These are phyloP conservation scores for Oryza meridionalis DNA, from an alignment of 176 grass and related monocot genomes.

Conservation along the genomic window DNA sequence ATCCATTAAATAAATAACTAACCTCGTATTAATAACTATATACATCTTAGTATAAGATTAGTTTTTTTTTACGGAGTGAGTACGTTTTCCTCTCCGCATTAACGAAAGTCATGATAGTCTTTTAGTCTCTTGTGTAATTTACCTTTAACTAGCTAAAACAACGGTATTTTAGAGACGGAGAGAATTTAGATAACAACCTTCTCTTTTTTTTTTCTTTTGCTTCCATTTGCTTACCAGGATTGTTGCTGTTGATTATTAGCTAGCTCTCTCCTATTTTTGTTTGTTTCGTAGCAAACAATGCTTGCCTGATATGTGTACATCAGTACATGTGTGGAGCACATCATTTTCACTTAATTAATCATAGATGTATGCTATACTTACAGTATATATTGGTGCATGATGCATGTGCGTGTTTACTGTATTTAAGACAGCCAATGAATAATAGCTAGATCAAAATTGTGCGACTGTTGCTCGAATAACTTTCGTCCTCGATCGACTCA, in stretches of 20 bases:
- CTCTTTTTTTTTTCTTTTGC: neutral
- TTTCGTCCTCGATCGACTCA: neutral
- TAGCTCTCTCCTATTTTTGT: neutral
- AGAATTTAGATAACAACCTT: neutral
- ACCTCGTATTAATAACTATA: too few species aligned
- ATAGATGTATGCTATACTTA: neutral
- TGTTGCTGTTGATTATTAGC: neutral
- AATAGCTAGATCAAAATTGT: neutral
- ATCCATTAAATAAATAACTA: too few species aligned
- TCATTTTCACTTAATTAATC: neutral
- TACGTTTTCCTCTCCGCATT: too few species aligned
- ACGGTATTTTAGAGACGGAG: too few species aligned
- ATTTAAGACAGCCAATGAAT: neutral
- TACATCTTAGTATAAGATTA: too few species aligned
- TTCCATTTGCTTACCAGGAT: neutral
- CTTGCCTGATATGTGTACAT: neutral
- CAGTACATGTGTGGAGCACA: neutral
- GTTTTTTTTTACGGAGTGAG: rapidly evolving
- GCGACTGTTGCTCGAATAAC: neutral
- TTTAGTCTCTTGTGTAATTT: too few species aligned
- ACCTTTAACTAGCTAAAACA: too few species aligned
- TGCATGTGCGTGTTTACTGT: neutral
- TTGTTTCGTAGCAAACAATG: neutral
- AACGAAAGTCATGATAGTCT: too few species aligned
- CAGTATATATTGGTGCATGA: neutral